Conservation (phyloP, 306 rosid species). For the Boehmeria nivea region DNA sequence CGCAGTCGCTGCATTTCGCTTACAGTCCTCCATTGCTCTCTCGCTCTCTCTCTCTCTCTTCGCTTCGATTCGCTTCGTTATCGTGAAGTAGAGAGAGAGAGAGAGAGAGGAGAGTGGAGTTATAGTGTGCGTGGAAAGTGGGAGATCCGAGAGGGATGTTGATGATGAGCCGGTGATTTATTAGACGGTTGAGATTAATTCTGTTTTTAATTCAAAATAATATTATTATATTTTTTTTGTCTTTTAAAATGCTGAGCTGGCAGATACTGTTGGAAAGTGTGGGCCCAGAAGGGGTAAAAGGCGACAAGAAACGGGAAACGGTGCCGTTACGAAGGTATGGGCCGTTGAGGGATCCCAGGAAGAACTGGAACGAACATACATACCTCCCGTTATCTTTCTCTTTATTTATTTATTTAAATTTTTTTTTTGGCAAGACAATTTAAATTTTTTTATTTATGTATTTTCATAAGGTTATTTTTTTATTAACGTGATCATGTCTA, state of each 20-base stretch:
- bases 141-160: constrained; percentile 44
- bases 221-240: neutral
- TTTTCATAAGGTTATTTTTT: too few species aligned
- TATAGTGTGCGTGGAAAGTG: constrained; percentile 5
- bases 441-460: too few species aligned
- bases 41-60: constrained; percentile 4
- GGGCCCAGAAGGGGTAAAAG: constrained; percentile 16
- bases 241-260: constrained; percentile 3
- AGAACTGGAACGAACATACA: neutral
- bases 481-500: too few species aligned
- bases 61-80: constrained; percentile 1
- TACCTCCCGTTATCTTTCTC: neutral
- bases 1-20: constrained; percentile 32
- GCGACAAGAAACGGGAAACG: constrained; percentile 11
- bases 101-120: neutral
- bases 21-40: constrained; percentile 33
- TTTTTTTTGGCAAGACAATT: too few species aligned
- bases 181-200: constrained; percentile 46
- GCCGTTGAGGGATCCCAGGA: constrained; percentile 21
- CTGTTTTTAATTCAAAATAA: neutral
- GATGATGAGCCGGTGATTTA: constrained; percentile 20
- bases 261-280: constrained; percentile 11
- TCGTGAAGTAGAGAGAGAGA: neutral
- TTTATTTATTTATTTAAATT: neutral
- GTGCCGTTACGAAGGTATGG: constrained; percentile 21